These are phyloP conservation scores for Candida sithepensis DNA, from an alignment of 805 yeast species.

Conservation along the genomic window DNA sequence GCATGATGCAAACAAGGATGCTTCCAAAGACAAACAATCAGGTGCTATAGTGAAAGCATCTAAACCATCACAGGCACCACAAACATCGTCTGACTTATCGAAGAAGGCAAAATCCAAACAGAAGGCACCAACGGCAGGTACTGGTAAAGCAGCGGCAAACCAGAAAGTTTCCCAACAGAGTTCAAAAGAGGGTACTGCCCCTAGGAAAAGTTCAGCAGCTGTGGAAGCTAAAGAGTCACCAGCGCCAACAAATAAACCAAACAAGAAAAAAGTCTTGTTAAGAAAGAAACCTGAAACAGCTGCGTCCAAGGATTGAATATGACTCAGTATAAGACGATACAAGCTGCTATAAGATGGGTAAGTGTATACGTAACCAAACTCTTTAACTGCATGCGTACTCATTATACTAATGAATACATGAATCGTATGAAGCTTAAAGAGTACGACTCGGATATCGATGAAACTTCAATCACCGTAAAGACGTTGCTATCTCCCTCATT, in stretches of 20 bases:
- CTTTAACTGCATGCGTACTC: not conserved
- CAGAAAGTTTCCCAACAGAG: not conserved
- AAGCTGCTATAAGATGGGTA: conserved; percentile 23
- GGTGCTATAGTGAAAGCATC: not conserved
- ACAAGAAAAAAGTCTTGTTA: not conserved
- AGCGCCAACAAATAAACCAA: not conserved
- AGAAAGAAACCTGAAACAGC: not conserved
- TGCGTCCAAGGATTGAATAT: not conserved
- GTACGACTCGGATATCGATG: conserved; percentile 15
- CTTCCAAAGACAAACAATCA: not conserved
- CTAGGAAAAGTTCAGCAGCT: not conserved
- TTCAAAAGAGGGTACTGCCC: conserved; percentile 4
- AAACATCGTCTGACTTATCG: not conserved
- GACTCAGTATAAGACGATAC: conserved; percentile 13
- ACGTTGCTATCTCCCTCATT: conserved; percentile 14
- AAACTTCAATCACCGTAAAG: conserved; percentile 7
- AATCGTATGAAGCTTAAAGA: conserved; percentile 15
- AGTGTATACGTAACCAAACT: conserved; percentile 1
- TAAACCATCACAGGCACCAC: no score
- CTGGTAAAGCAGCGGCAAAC: not conserved
- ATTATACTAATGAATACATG: not conserved
- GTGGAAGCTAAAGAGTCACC: not conserved
- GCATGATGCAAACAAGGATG: not conserved
- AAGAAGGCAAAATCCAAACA: not conserved
- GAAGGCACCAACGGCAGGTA: not conserved